phyloP scores from a whole-genome alignment of 345 rosid species.

The Zanthoxylum bungeanum region DNA sequence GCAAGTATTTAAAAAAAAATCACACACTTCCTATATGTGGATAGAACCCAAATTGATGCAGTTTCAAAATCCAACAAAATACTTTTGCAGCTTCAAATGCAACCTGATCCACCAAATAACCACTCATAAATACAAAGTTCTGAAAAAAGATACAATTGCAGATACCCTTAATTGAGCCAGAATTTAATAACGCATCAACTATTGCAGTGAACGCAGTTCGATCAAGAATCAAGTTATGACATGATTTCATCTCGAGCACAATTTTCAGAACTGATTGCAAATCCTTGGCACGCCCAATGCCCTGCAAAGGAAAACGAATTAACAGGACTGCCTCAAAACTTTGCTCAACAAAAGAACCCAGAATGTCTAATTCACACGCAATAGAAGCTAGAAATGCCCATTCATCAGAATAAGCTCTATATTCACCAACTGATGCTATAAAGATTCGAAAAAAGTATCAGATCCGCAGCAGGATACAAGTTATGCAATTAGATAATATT shows the following conservation, averaged over 20 bases:
- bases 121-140: neutral
- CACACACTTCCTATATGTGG: neutral
- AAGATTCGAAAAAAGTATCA: neutral
- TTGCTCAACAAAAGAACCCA: neutral
- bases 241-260: conserved; percentile 53
- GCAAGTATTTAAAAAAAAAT: neutral
- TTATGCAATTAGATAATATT: neutral
- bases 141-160: conserved; percentile 11
- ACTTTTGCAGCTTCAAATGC: neutral
- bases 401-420: conserved; percentile 1
- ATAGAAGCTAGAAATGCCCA: conserved; percentile 5
- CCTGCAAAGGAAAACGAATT: conserved; percentile 31
- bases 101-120: neutral
- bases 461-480: neutral
- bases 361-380: neutral
- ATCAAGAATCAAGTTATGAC: conserved; percentile 45
- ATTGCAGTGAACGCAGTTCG: conserved; percentile 62
- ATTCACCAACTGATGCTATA: neutral
- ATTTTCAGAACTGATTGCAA: conserved; percentile 42
- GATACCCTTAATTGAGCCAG: conserved; percentile 57
- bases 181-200: conserved; percentile 61
- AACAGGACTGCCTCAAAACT: neutral
- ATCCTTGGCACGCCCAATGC: conserved; percentile 56
- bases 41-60: neutral
- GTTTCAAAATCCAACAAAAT: neutral